Evolutionary conservation across 345 rosid genomes (phyloP), one percentile per base, ranked within the genome.

Genomic region (Euphorbia lathyris): DNA sequence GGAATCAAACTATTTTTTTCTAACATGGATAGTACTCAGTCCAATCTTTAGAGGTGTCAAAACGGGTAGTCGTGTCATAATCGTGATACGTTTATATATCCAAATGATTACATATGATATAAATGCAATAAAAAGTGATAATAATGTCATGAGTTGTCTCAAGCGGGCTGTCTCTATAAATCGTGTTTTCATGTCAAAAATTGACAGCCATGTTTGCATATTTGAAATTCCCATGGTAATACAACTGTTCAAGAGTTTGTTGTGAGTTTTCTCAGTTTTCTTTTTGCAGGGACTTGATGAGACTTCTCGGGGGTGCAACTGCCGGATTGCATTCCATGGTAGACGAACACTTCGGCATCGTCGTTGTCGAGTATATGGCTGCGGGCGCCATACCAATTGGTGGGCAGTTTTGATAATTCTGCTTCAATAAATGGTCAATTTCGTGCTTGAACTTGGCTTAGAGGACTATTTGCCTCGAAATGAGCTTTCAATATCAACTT

Each of bases 311-410:
- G 58, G 89, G 85, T 51, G 97, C 96, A 30, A 84, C 83, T 68
- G 92, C 85, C 0, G 97, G 97, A 70, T 69, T 90, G 63, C 97
- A 90, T 65, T 87, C 92, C 12, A 92, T 92, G 97, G 84, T 74
- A 69, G 96, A 92, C 32, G 97, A 95, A 84, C 97, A 92, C 72
- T 88, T 95, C 71, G 99, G 97, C 67, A 92, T 92, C 9, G 76
- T 95, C 7, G 92, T 92, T 55, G 99, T 92, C 22, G 96, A 92
- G 82, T 95, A 83, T 72, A 95, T 95, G 97, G 96, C 93, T 72
- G 97, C 97, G 1, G 99, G 97, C 11, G 92, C 97, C 50, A 84
- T 95, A 68, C 98, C 99, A 50, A 90, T 92, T n/a, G 97, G 97
- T 95, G 43, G 27, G 81, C 8, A 50, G 38, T 65, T 58, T 30